phyloP scores from a whole-genome alignment of 495 filamentous ascomycete genomes.

The Penicillium egyptiacum region DNA sequence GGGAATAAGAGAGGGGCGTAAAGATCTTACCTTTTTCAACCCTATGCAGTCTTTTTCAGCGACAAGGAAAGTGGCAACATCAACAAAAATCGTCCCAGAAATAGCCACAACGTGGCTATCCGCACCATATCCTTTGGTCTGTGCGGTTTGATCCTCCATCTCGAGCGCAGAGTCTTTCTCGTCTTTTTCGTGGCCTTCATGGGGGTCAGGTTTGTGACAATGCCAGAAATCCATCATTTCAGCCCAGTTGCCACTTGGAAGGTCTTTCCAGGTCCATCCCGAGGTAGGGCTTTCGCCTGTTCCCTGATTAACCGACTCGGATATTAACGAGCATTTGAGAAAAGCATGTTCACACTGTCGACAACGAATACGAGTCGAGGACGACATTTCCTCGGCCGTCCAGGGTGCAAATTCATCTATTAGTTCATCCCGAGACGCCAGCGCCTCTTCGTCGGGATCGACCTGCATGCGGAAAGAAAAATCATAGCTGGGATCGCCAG shows the following conservation, averaged over 20 bases:
- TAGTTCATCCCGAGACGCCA: slow-evolving; percentile 25
- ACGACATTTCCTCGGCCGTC: slow-evolving; percentile 64
- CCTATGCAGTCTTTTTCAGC: slow-evolving; percentile 60
- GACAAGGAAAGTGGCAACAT: slow-evolving; percentile 73
- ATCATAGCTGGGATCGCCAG: slow-evolving; percentile 21
- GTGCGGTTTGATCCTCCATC: slow-evolving; percentile 43
- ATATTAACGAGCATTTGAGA: slow-evolving; percentile 10
- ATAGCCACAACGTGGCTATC: slow-evolving; percentile 64
- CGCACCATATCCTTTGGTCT: slow-evolving; percentile 72
- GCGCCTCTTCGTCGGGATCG: slow-evolving; percentile 37
- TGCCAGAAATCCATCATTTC: slow-evolving; percentile 99
- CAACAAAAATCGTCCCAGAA: slow-evolving; percentile 70
- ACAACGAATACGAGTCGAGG: slow-evolving; percentile 61
- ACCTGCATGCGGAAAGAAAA: slow-evolving; percentile 71
- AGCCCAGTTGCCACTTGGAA: slow-evolving; percentile 95
- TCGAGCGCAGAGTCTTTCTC: slow-evolving; percentile 27
- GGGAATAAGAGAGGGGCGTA: slow-evolving; percentile 16
- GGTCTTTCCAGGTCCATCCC: slow-evolving; percentile 76
- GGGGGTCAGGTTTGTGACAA: slow-evolving; percentile 82
- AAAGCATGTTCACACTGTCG: slow-evolving; percentile 51
- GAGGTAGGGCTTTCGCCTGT: background rate
- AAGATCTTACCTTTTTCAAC: slow-evolving; percentile 58
- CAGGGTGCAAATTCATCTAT: slow-evolving; percentile 60
- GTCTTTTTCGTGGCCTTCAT: slow-evolving; percentile 36
- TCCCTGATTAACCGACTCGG: background rate